Conservation (phyloP, 306 rosid species). For the Castanea mollissima region DNA sequence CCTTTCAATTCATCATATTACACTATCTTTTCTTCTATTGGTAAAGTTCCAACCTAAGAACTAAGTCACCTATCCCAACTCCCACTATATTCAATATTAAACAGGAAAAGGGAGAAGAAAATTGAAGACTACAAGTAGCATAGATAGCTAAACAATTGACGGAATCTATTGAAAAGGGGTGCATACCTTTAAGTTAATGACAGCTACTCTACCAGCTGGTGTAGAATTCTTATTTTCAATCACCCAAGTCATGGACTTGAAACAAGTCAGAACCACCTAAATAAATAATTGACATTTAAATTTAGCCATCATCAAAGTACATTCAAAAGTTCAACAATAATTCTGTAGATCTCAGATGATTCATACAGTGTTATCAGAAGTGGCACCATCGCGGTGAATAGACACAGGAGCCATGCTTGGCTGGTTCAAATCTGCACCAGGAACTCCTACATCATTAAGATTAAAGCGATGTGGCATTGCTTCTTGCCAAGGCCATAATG, state of each 20-base stretch:
- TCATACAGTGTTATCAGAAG: conserved; percentile 57
- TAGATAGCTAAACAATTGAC: background rate
- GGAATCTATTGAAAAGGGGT: background rate
- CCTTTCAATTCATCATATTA: background rate
- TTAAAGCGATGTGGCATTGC: conserved; percentile 50
- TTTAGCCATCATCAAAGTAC: conserved; percentile 4
- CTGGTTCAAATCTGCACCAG: conserved; percentile 48
- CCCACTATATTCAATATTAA: background rate
- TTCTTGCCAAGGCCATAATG: conserved; percentile 71
- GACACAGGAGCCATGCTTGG: conserved; percentile 54
- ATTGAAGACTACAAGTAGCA: conserved; percentile 4
- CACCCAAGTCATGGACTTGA: conserved; percentile 80
- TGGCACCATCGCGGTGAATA: conserved; percentile 49
- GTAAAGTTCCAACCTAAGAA: background rate
- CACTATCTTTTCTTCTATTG: background rate
- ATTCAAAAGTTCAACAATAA: background rate
- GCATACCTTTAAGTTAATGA: conserved; percentile 71
- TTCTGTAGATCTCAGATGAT: background rate
- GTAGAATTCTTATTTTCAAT: conserved; percentile 62
- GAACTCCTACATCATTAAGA: conserved; percentile 58
- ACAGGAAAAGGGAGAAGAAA: background rate
- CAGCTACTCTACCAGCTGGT: conserved; percentile 52
- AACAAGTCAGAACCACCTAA: conserved; percentile 70
- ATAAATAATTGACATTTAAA: conserved; percentile 21
- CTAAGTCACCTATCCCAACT: background rate